Evolutionary conservation across 2,329 filamentous ascomycete species (phyloP).

Genomic region (Pleomassaria siparia): DNA sequence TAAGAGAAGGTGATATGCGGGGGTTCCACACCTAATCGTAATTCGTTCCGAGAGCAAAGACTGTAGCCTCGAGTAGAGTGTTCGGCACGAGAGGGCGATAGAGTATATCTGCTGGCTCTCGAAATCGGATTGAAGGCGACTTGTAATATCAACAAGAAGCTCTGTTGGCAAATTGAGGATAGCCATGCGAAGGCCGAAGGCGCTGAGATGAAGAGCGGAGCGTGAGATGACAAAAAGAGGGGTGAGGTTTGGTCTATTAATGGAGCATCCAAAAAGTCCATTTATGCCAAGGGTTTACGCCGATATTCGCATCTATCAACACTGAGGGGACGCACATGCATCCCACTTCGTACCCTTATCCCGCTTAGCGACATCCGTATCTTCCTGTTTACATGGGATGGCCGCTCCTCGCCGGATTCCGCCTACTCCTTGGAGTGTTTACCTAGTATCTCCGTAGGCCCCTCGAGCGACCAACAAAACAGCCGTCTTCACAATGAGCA

Average conservation of each 20-base stretch:
- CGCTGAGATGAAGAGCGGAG: neutral
- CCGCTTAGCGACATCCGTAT: slow-evolving; percentile 1
- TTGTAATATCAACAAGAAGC: neutral
- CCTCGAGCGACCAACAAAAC: neutral
- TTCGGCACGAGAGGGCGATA: neutral
- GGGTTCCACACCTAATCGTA: neutral
- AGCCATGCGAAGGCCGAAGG: too few species aligned
- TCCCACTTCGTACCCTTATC: neutral
- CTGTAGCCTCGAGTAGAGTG: neutral
- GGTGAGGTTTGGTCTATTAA: neutral
- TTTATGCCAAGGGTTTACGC: neutral
- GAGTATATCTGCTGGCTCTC: neutral
- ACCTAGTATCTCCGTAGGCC: neutral
- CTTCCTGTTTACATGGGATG: slow-evolving; percentile 1
- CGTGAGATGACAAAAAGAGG: neutral
- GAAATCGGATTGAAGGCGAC: neutral
- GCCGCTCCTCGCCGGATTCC: too few species aligned
- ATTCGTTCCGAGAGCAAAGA: neutral
- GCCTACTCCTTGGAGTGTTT: too few species aligned
- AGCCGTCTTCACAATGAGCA: neutral
- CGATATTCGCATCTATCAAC: neutral
- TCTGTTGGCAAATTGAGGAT: neutral
- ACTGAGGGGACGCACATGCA: neutral
- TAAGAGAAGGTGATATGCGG: neutral
- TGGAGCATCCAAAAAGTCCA: neutral